Base-by-base conservation (phyloP, 768 basidiomycete genomes). In the Leccinum incarnatum region DNA sequence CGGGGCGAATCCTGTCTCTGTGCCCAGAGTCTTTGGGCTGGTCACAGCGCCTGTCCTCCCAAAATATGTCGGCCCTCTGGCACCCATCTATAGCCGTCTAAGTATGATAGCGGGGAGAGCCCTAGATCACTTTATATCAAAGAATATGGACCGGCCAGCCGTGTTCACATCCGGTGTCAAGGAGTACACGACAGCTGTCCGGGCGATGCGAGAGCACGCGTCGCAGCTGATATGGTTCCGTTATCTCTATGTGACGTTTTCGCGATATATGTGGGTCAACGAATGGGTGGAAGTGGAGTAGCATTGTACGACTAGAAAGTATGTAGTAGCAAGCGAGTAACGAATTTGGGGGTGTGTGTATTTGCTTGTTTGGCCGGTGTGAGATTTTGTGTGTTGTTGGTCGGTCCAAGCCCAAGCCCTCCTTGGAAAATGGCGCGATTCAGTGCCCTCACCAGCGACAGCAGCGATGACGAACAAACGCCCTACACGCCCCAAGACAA, bases 261-360 rank as follows among this genome's bases (percentile, higher is more conserved):
- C 91, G 17, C 80, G 88, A 57, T 93, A 95, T 68, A 89, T 96
- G 91, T 96, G 95, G 94, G 83, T 91, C 27, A 95, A 95, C 62
- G 87, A 91, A 62, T 92, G 91, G 83, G 77, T 79, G 2, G 81
- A 86, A 69, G 66, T 90, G 25, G 12, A 36, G 30, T 29, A 40
- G 45, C 42, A 53, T 4, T 30, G 46, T 57, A 46, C n/a, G 29
- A 32, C 23, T 14, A 21, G 42, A 9, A 30, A 11, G 5, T 5
- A n/a, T n/a, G n/a, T n/a, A 36, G 14, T 36, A 5, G 12, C 34
- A 34, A 34, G 30, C 34, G 4, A 14, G 34, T 34, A 34, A 34
- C 34, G 34, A 34, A 34, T 34, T 34, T 14, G 34, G 34, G 34
- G 2, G 40, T 3, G 7, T 5, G 42, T 63, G 58, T 70, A 23